Percentiles rank a stretch among this genome's conserved stretches.
These are phyloP conservation scores for Lophium mytilinum DNA, from an alignment of 495 filamentous ascomycete genomes.

Conservation along the genomic window DNA sequence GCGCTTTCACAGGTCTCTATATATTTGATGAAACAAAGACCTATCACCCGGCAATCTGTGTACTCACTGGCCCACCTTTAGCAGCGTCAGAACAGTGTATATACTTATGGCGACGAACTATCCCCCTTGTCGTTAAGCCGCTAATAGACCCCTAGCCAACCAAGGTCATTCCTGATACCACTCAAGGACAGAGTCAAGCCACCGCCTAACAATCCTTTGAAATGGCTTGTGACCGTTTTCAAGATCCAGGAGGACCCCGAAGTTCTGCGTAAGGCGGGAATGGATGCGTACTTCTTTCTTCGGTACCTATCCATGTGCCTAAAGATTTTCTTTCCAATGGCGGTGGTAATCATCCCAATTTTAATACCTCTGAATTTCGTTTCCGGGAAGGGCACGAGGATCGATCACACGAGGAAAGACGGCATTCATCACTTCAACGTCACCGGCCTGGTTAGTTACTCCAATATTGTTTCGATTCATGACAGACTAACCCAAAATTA, in stretches of 20 bases:
- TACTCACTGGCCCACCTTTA: too few species aligned
- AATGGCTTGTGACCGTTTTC: conserved; percentile 1
- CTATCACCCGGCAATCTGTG: too few species aligned
- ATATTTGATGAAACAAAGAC: too few species aligned
- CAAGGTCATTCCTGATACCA: background rate
- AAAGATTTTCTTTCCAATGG: conserved; percentile 81
- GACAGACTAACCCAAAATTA: conserved; percentile 41
- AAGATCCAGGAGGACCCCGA: background rate
- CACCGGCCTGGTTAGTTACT: too few species aligned
- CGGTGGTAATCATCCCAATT: conserved; percentile 71
- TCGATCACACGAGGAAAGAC: too few species aligned
- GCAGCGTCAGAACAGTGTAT: too few species aligned
- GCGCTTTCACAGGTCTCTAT: too few species aligned
- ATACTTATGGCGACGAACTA: too few species aligned
- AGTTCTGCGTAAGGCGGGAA: conserved; percentile 41
- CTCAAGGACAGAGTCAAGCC: background rate
- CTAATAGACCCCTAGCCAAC: too few species aligned
- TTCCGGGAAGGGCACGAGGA: background rate
- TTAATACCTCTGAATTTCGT: conserved; percentile 68
- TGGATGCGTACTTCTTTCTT: conserved; percentile 97
- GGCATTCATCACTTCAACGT: too few species aligned
- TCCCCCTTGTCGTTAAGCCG: too few species aligned
- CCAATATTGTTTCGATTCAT: background rate
- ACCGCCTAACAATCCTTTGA: background rate
- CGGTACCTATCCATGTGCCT: conserved; percentile 90